Percentiles rank a stretch among this genome's conserved stretches.
Conservation (phyloP, 1,139 yeast genomes). For the Pichia sp. region DNA sequence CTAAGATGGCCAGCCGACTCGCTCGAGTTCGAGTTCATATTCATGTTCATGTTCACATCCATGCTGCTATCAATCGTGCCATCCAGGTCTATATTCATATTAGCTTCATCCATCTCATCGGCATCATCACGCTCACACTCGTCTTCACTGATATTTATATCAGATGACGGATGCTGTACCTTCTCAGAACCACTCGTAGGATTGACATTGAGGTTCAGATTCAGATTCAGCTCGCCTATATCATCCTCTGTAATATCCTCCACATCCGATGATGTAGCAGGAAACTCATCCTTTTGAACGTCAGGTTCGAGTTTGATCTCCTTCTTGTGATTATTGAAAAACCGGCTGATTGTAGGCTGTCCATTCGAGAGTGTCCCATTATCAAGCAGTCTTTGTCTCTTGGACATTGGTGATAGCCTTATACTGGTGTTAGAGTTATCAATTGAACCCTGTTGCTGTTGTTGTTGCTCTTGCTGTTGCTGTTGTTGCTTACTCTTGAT, state of each 20-base stretch:
- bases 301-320: not conserved
- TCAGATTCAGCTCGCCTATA: constrained; percentile 8
- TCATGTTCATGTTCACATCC: no score
- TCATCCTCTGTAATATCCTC: constrained; percentile 13
- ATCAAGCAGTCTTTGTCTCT: constrained; percentile 21
- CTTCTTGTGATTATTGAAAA: constrained; percentile 8
- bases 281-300: constrained; percentile 4
- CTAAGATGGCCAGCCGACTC: no score
- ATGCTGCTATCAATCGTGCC: no score
- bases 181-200: not conserved
- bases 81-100: no score
- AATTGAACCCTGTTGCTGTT: no score
- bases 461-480: no score
- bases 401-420: constrained; percentile 18
- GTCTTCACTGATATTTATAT: constrained; percentile 8
- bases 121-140: constrained; percentile 2
- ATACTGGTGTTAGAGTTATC: not conserved
- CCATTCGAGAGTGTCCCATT: constrained; percentile 10
- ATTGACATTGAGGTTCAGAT: constrained; percentile 1
- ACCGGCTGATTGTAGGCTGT: constrained; percentile 9
- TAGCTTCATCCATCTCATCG: no score
- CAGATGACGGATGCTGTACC: constrained; percentile 6
- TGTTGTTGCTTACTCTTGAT: constrained; percentile 3
- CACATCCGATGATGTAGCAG: constrained; percentile 13
- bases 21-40: no score